Percentiles rank a stretch among this genome's conserved stretches.
phyloP scores from a whole-genome alignment of 2,329 filamentous ascomycete species.

The Grosmannia penicillata region DNA sequence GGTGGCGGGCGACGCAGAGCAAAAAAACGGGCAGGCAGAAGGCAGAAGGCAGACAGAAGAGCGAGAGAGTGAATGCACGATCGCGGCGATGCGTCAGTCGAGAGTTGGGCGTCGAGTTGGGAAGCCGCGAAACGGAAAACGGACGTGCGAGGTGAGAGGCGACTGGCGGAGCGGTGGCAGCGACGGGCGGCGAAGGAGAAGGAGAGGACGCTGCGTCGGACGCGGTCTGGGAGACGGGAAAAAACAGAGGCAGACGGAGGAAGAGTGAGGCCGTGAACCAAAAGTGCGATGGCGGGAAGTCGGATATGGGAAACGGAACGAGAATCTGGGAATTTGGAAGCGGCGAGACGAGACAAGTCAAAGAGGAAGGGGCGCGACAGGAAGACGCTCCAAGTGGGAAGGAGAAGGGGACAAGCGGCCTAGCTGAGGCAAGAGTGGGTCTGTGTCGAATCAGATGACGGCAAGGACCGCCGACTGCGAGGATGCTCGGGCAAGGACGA shows the following conservation, averaged over 20 bases:
- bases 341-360: neutral
- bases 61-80: too few relatives aligned
- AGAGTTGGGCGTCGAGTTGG: too few relatives aligned
- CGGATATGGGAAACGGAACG: neutral
- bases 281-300: too few relatives aligned
- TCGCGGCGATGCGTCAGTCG: too few relatives aligned
- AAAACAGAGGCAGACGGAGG: too few relatives aligned
- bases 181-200: too few relatives aligned
- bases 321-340: neutral
- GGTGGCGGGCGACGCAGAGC: too few relatives aligned
- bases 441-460: constrained; percentile 6
- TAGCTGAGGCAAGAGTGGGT: neutral
- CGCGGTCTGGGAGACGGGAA: neutral
- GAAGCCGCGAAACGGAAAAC: too few relatives aligned
- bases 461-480: constrained; percentile 3
- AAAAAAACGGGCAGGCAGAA: too few relatives aligned
- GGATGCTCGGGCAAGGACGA: neutral
- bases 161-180: too few relatives aligned
- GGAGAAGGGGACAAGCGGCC: neutral
- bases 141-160: too few relatives aligned
- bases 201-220: neutral
- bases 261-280: neutral
- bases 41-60: too few relatives aligned
- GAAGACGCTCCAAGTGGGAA: neutral
- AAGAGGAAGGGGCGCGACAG: neutral